Conservation (phyloP, 2,329 filamentous ascomycete species). For the Chaetomium sp. region DNA sequence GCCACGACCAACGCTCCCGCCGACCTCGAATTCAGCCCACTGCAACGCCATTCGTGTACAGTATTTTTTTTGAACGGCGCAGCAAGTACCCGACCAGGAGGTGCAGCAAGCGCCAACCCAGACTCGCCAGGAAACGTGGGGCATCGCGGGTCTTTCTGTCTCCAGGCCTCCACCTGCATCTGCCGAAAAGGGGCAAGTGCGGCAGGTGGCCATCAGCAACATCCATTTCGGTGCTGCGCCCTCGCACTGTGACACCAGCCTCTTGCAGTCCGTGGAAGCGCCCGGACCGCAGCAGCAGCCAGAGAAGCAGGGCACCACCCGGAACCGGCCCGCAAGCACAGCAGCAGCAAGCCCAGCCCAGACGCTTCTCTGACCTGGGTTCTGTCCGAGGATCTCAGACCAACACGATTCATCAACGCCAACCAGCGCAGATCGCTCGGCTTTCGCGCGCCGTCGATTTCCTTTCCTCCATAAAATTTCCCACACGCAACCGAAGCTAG, state of each 20-base stretch:
- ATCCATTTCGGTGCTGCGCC: slow-evolving; percentile 1
- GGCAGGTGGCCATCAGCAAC: slow-evolving; percentile 4
- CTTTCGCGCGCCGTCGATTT: neutral
- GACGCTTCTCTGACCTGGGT: no score
- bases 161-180: slow-evolving; percentile 4
- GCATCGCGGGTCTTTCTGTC: neutral
- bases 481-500: neutral
- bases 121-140: neutral
- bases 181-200: slow-evolving; percentile 23
- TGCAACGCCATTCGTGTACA: no score
- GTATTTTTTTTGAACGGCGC: no score
- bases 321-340: no score
- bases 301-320: neutral
- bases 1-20: neutral
- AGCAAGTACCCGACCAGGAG: no score
- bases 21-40: no score
- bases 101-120: slow-evolving; percentile 4
- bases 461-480: neutral
- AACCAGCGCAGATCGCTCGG: slow-evolving; percentile 8
- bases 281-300: slow-evolving; percentile 8
- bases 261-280: slow-evolving; percentile 12
- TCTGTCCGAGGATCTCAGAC: neutral
- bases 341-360: no score
- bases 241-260: slow-evolving; percentile 16
- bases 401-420: slow-evolving; percentile 8